Percentiles rank a stretch among this genome's conserved stretches.
Conservation (phyloP, 805 yeast species). For the Yamadazyma phyllophila region DNA sequence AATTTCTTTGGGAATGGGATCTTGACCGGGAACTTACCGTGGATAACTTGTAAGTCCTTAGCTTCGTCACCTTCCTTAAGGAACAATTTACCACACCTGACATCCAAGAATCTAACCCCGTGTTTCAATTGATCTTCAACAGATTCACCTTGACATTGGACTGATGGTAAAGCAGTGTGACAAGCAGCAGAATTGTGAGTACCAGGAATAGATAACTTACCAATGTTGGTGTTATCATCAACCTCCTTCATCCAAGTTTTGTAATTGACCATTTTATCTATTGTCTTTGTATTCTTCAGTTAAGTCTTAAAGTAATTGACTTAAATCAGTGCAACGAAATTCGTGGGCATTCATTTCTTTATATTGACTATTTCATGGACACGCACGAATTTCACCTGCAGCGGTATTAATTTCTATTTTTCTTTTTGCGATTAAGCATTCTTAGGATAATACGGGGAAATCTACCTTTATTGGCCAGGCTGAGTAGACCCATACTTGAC, state of each 20-base stretch:
- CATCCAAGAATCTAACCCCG: constrained; percentile 75
- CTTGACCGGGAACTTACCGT: constrained; percentile 74
- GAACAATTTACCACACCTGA: constrained; percentile 60
- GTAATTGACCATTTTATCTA: constrained; percentile 36
- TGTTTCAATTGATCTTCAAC: constrained; percentile 61
- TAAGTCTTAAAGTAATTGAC: neutral
- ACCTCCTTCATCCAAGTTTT: constrained; percentile 55
- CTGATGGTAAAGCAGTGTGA: constrained; percentile 69
- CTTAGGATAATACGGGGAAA: neutral
- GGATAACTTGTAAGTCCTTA: constrained; percentile 62
- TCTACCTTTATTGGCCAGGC: no score
- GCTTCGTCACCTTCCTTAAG: constrained; percentile 48
- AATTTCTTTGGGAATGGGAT: constrained; percentile 56
- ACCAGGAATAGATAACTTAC: constrained; percentile 69
- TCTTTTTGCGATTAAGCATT: neutral
- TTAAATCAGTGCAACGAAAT: neutral
- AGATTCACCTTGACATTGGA: constrained; percentile 67
- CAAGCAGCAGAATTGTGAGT: constrained; percentile 82
- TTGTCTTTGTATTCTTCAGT: neutral
- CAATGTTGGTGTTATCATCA: constrained; percentile 48
- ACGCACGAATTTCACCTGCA: constrained; percentile 7
- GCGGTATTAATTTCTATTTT: neutral
- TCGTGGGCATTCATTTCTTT: constrained; percentile 5
- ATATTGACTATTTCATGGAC: constrained; percentile 1
- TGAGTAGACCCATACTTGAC: no score